Evolutionary conservation across 202 grass and related monocot species (phyloP).

Genomic region (Panicum virgatum): DNA sequence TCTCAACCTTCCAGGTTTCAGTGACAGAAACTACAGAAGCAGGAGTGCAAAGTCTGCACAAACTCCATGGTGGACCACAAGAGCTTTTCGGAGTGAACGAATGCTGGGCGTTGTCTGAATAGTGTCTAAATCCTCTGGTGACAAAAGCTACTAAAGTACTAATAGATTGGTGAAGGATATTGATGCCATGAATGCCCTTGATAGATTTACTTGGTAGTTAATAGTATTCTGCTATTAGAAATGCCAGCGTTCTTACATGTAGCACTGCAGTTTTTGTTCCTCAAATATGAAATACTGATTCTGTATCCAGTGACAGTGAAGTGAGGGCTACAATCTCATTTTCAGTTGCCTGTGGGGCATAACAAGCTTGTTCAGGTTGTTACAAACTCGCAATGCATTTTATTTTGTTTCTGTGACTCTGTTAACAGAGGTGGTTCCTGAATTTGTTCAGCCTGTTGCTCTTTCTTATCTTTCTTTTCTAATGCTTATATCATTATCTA

Average conservation of each 20-base stretch:
- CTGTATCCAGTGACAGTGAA: neutral
- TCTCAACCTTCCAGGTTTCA: conserved; percentile 17
- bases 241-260: neutral
- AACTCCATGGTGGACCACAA: conserved; percentile 18
- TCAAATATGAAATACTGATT: conserved; percentile 1
- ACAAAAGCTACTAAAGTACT: neutral
- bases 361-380: conserved; percentile 11
- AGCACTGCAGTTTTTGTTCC: conserved; percentile 19
- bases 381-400: neutral
- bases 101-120: conserved; percentile 29
- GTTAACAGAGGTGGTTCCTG: neutral
- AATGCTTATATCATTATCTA: neutral
- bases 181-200: neutral
- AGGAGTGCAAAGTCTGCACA: conserved; percentile 8
- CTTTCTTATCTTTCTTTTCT: neutral
- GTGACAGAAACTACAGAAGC: conserved; percentile 9
- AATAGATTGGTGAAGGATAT: conserved; percentile 13
- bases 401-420: neutral
- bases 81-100: neutral
- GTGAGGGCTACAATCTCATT: conserved; percentile 6
- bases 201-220: conserved; percentile 8
- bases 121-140: neutral
- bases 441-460: neutral
- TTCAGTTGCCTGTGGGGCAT: conserved; percentile 13
- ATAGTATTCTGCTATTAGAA: neutral